These are phyloP conservation scores for Pichia cactophila DNA, from an alignment of 1,139 yeast genomes.

Conservation along the genomic window DNA sequence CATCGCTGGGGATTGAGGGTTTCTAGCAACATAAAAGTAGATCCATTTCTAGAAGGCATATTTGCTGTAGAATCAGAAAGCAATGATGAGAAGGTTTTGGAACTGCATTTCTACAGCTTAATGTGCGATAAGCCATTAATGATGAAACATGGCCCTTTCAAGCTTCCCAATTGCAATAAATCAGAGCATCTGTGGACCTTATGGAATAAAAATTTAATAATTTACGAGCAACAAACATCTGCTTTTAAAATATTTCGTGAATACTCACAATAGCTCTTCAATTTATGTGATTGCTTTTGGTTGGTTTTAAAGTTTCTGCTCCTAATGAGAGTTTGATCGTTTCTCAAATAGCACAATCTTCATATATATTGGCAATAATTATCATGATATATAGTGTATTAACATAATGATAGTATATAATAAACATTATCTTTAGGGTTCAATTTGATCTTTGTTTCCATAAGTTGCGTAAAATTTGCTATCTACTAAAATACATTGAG, in stretches of 20 bases:
- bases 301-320: too few relatives aligned
- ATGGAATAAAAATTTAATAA: background rate
- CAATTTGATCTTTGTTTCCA: too few relatives aligned
- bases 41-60: background rate
- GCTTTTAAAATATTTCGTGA: background rate
- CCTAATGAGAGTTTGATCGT: too few relatives aligned
- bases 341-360: too few relatives aligned
- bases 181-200: slow-evolving; percentile 1
- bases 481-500: too few relatives aligned
- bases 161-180: background rate
- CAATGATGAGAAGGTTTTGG: background rate
- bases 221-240: background rate
- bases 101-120: slow-evolving; percentile 9
- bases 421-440: too few relatives aligned
- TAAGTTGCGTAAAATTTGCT: too few relatives aligned
- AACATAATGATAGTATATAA: too few relatives aligned
- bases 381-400: too few relatives aligned
- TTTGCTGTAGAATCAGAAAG: slow-evolving; percentile 12
- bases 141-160: slow-evolving; percentile 3
- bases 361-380: too few relatives aligned
- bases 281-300: too few relatives aligned
- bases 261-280: background rate
- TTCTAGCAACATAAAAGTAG: slow-evolving; percentile 5
- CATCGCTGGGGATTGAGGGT: slow-evolving; percentile 6
- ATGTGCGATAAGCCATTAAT: slow-evolving; percentile 6